Evolutionary conservation across 2,329 filamentous ascomycete genomes (phyloP).

Genomic region (Ascochyta fabae): DNA sequence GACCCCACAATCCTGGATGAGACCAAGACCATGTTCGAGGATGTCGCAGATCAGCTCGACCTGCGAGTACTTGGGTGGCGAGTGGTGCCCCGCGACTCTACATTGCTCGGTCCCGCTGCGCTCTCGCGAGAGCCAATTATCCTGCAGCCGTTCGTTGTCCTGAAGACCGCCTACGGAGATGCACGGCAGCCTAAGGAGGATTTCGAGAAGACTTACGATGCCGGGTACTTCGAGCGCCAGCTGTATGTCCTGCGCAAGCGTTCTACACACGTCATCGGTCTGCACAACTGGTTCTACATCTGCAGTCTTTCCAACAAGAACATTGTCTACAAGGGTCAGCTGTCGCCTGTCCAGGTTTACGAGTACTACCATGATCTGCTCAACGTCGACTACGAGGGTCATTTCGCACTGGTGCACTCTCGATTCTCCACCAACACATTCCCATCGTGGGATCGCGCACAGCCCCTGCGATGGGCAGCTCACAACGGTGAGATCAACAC

Average conservation of each 20-base stretch:
- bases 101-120: conserved; percentile 88
- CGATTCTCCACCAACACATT: conserved; percentile 99
- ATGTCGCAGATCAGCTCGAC: conserved; percentile 85
- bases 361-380: conserved; percentile 97
- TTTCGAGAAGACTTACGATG: conserved; percentile 82
- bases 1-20: conserved; percentile 87
- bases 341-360: conserved; percentile 94
- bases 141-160: conserved; percentile 92
- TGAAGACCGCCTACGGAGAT: conserved; percentile 81
- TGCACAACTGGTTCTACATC: conserved; percentile 98
- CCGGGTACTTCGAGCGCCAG: conserved; percentile 87
- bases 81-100: conserved; percentile 92
- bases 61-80: conserved; percentile 95
- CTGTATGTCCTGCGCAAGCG: conserved; percentile 94
- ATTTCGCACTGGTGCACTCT: conserved; percentile 96
- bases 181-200: conserved; percentile 79
- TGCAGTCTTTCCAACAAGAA: conserved; percentile 97
- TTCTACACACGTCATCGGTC: conserved; percentile 89
- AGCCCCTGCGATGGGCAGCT: conserved; percentile 93
- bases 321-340: conserved; percentile 98
- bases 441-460: conserved; percentile 96
- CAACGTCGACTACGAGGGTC: conserved; percentile 94
- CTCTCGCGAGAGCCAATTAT: conserved; percentile 94
- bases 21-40: conserved; percentile 91
- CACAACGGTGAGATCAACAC: conserved; percentile 99